Conservation (phyloP, 345 rosid genomes). For the Adansonia digitata region DNA sequence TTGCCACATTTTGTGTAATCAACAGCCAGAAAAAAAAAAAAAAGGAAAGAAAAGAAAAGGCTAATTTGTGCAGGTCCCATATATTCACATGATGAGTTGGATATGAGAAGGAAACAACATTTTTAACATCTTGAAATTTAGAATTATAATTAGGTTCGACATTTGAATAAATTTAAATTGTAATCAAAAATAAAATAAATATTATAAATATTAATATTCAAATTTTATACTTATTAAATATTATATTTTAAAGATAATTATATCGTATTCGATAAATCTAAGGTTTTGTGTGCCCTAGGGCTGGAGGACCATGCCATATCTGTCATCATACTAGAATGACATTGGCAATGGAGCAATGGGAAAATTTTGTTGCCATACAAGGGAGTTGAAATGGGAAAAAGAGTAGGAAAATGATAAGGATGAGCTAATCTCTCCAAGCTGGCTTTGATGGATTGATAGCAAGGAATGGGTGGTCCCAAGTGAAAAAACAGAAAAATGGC, state of each 20-base stretch:
- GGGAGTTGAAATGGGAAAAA: neutral
- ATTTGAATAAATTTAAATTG: too few relatives aligned
- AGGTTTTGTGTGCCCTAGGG: too few relatives aligned
- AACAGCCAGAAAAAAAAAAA: too few relatives aligned
- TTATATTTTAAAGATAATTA: too few relatives aligned
- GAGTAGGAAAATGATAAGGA: neutral
- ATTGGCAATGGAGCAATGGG: neutral
- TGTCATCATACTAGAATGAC: neutral
- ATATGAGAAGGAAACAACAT: neutral
- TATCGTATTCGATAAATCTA: too few relatives aligned
- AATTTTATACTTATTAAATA: too few relatives aligned
- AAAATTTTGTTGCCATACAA: neutral
- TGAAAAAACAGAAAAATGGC: neutral
- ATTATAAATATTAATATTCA: too few relatives aligned
- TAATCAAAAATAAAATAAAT: too few relatives aligned
- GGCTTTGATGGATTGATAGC: neutral
- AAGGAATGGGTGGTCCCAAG: neutral
- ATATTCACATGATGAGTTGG: neutral
- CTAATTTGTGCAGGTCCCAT: neutral
- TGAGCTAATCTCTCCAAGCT: neutral
- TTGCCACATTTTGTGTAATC: neutral
- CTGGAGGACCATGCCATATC: neutral
- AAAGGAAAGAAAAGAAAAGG: neutral
- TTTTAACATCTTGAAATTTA: neutral
- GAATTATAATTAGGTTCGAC: neutral